phyloP scores from a whole-genome alignment of 2,329 filamentous ascomycete genomes.

The Pseudovirgaria hyperparasitica region DNA sequence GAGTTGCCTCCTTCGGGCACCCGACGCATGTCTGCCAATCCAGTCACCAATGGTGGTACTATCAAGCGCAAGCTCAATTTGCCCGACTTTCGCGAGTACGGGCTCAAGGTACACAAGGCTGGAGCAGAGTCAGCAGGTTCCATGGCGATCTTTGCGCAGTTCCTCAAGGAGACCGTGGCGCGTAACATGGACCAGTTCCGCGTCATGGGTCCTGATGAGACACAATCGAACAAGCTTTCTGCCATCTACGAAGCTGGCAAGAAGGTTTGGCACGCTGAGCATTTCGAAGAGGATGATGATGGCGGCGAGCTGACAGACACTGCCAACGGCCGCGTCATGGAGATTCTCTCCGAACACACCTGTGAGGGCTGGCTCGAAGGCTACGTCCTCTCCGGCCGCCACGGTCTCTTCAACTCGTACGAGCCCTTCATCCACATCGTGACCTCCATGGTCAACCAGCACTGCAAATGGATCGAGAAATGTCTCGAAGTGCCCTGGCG shows the following conservation, averaged over 20 bases:
- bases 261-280: constrained; percentile 71
- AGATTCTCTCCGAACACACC: constrained; percentile 73
- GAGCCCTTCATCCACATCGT: constrained; percentile 76
- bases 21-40: constrained; percentile 65
- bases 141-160: constrained; percentile 58
- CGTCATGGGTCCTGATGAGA: constrained; percentile 69
- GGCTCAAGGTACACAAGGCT: constrained; percentile 47
- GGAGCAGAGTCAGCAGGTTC: constrained; percentile 45
- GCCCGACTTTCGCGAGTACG: constrained; percentile 58
- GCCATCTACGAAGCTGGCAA: constrained; percentile 61
- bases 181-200: constrained; percentile 57
- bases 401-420: constrained; percentile 68
- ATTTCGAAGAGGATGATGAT: constrained; percentile 62
- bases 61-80: constrained; percentile 55
- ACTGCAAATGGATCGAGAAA: constrained; percentile 79
- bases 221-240: constrained; percentile 65
- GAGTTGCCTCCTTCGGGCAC: constrained; percentile 52
- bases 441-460: constrained; percentile 76
- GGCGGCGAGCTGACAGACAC: constrained; percentile 58
- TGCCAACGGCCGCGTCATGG: constrained; percentile 61
- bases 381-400: constrained; percentile 61
- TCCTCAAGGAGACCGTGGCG: constrained; percentile 54
- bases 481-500: constrained; percentile 70
- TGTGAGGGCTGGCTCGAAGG: constrained; percentile 72
- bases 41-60: constrained; percentile 58